A percentile compares a stretch with the other conserved stretches of the same genome.
phyloP scores from a whole-genome alignment of 2,329 filamentous ascomycete genomes.

The Colletotrichum falcatum region DNA sequence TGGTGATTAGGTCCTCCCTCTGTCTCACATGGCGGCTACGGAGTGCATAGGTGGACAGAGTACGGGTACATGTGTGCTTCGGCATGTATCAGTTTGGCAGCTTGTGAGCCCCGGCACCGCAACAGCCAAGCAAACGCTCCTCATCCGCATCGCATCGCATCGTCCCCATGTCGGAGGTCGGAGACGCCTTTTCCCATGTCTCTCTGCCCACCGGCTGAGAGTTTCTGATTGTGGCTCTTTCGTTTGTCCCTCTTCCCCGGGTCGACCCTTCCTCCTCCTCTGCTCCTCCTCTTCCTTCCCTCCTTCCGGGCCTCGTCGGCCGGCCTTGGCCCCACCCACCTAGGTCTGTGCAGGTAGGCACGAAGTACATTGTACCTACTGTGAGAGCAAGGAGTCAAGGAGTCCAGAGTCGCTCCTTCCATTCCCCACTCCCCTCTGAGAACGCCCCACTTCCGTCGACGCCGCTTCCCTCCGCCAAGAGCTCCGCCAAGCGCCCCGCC shows the following conservation, averaged over 20 bases:
- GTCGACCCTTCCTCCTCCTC: background rate
- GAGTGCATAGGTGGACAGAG: background rate
- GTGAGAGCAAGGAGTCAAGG: no score
- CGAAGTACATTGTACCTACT: no score
- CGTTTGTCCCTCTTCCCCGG: conserved; percentile 23
- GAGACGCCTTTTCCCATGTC: background rate
- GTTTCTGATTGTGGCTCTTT: background rate
- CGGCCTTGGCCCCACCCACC: background rate
- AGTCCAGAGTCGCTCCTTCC: conserved; percentile 4
- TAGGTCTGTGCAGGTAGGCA: background rate
- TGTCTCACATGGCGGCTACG: background rate
- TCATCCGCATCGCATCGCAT: background rate
- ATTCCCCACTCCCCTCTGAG: conserved; percentile 22
- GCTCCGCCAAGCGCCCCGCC: conserved; percentile 37
- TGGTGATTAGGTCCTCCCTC: conserved; percentile 20
- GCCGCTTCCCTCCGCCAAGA: conserved; percentile 29
- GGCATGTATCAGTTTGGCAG: background rate
- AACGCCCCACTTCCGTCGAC: conserved; percentile 33
- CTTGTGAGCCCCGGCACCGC: background rate
- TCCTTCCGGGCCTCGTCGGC: conserved; percentile 13
- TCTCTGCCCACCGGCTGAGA: background rate
- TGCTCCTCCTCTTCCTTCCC: background rate
- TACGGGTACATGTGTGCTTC: background rate
- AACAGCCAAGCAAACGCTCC: conserved; percentile 6
- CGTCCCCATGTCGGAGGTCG: background rate